These are phyloP conservation scores for Epichloe sibirici DNA, from an alignment of 2,329 filamentous ascomycete species.

Conservation along the genomic window DNA sequence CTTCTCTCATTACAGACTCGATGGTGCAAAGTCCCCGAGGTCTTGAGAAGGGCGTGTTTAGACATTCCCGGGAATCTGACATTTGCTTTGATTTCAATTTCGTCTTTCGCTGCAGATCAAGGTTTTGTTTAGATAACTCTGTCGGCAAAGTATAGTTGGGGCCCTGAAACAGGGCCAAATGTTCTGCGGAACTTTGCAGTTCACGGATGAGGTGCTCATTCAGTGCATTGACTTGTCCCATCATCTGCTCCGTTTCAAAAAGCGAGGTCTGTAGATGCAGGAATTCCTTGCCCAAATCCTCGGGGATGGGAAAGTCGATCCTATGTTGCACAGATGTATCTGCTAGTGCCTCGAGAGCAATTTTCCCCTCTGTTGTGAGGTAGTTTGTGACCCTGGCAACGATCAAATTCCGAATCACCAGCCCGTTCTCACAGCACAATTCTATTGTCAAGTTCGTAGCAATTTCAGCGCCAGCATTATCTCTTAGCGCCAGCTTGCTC, in stretches of 20 bases:
- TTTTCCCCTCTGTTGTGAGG: conserved; percentile 41
- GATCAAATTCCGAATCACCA: conserved; percentile 34
- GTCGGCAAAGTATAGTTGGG: conserved; percentile 41
- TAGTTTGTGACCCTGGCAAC: background rate
- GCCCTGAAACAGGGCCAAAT: conserved; percentile 31
- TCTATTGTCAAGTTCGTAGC: background rate
- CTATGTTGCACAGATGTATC: conserved; percentile 37
- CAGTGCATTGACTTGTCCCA: conserved; percentile 42
- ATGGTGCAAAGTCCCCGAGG: conserved; percentile 32
- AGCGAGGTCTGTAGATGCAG: conserved; percentile 42
- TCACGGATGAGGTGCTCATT: conserved; percentile 43
- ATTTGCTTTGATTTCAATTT: conserved; percentile 56
- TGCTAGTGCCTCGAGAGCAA: conserved; percentile 47
- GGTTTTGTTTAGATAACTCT: conserved; percentile 55
- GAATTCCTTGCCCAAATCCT: conserved; percentile 38
- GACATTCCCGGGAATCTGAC: conserved; percentile 47
- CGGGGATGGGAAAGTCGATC: conserved; percentile 33
- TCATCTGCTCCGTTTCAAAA: conserved; percentile 42
- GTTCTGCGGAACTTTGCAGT: conserved; percentile 22
- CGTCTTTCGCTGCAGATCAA: conserved; percentile 58
- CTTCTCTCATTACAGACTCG: conserved; percentile 45
- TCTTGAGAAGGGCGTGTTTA: conserved; percentile 24
- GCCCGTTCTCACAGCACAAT: background rate
- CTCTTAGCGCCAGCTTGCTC: conserved; percentile 43
- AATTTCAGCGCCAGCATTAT: background rate